phyloP scores from a whole-genome alignment of 352 stramenopile genomes.

The Pythium periplocum region DNA sequence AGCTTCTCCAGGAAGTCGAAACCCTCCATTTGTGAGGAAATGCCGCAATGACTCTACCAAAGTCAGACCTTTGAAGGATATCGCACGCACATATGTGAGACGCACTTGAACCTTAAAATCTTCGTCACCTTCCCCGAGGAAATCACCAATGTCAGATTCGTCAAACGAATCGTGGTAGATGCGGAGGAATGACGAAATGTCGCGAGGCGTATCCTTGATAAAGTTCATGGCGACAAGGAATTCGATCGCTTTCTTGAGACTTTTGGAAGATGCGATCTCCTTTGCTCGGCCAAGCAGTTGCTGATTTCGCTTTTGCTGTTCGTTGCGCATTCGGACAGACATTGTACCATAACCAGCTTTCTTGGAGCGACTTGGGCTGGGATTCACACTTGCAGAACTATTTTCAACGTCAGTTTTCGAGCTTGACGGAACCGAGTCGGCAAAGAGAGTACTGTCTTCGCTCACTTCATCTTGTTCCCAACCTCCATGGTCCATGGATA shows the following conservation, averaged over 20 bases:
- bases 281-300: conserved; percentile 76
- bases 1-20: conserved; percentile 95
- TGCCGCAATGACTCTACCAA: conserved; percentile 95
- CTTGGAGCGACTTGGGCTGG: conserved; percentile 6
- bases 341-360: conserved; percentile 42
- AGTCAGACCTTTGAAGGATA: conserved; percentile 97
- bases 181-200: conserved; percentile 93
- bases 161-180: conserved; percentile 93
- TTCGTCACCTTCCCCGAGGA: conserved; percentile 91
- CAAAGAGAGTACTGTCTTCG: conserved; percentile 5
- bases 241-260: conserved; percentile 83
- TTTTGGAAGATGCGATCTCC: conserved; percentile 77
- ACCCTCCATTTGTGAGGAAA: conserved; percentile 97
- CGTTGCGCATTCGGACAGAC: conserved; percentile 75
- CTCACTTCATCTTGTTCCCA: conserved; percentile 78
- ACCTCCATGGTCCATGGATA: conserved; percentile 81
- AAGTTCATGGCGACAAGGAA: conserved; percentile 86
- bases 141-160: conserved; percentile 91
- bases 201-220: conserved; percentile 75
- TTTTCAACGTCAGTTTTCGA: background rate
- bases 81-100: conserved; percentile 93
- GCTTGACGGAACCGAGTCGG: background rate
- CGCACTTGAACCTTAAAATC: conserved; percentile 91
- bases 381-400: too few species aligned
- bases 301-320: conserved; percentile 79